Evolutionary conservation across 2,329 filamentous ascomycete species (phyloP).

Genomic region (Penicillium sclerotigenum): DNA sequence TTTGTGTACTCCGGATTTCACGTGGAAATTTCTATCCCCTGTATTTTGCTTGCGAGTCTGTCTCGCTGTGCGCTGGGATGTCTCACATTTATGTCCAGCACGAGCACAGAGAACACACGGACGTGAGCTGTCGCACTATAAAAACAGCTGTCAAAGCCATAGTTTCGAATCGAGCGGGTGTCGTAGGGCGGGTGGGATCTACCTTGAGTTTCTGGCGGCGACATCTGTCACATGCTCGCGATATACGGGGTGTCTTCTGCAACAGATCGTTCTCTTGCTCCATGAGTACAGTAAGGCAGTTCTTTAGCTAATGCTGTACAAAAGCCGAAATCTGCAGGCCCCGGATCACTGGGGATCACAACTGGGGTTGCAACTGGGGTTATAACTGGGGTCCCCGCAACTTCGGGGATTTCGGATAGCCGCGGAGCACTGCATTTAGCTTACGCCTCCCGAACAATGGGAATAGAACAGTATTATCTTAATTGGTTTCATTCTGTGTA

Average conservation of each 20-base stretch:
- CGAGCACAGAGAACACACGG: conserved; percentile 26
- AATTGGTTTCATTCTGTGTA: neutral
- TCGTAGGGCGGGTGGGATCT: neutral
- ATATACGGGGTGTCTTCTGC: conserved; percentile 2
- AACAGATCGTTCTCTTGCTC: neutral
- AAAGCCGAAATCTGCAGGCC: neutral
- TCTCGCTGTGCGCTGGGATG: conserved; percentile 5
- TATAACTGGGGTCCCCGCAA: conserved; percentile 8
- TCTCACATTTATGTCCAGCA: conserved; percentile 17
- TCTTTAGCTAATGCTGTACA: neutral
- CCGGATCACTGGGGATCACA: neutral
- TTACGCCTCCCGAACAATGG: neutral
- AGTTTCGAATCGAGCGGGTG: conserved; percentile 36
- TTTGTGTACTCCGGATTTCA: neutral
- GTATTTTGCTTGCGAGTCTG: neutral
- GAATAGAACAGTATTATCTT: neutral
- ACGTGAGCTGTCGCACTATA: conserved; percentile 53
- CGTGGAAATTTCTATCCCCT: neutral
- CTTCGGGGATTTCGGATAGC: neutral
- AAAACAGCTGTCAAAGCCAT: neutral
- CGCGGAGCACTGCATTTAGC: neutral
- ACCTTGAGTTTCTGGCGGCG: conserved; percentile 35
- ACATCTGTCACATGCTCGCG: conserved; percentile 21
- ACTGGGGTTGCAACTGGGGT: neutral
- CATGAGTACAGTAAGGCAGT: neutral